Base-by-base conservation (phyloP, 2,329 filamentous ascomycete species). In the Hirsutella rhossiliensis region DNA sequence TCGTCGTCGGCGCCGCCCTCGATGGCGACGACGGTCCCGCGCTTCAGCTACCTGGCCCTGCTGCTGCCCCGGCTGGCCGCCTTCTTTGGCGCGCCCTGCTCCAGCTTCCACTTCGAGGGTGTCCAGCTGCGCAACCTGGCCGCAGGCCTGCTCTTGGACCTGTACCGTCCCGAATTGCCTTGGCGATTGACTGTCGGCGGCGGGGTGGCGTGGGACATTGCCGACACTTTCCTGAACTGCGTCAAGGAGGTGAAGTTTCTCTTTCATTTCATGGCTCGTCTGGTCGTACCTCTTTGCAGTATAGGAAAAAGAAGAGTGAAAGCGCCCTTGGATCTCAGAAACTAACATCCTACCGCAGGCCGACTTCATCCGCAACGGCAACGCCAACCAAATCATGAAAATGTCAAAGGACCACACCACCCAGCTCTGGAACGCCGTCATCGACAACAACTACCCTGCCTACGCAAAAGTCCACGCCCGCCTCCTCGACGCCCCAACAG, bases 351-450 rank as follows among this genome's bases (percentile, higher is more conserved):
- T 9, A 13, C 11, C 4, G 15, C 45, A 78, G 72, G 88, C 89
- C 28, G 88, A 95, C 62, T 94, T 88, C 53, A 70, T 94, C 42
- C 78, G 89, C 42, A 90, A 92, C 53, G 87, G 88, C 38, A 92
- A 84, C 43, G 87, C 87, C 15, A 88, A 90, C 59, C 82, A 84
- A 48, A 89, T 94, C 56, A 94, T 95, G 87, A 82, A 80, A 43
- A 69, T 96, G 56, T 87, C 83, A 48, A 89, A 88, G 60, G 80
- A 85, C 39, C 81, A 94, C 60, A 92, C 86, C 13, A 86, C 81
- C 8, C 76, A 82, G 29, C 71, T 96, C 30, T 96, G 89, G 87
- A 75, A 81, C 51, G 76, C 85, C 11, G 85, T 94, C 37, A 73
- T 82, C 60, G 77, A 84, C 52, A 84, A 94, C 54, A 80, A 96